A percentile compares a stretch with the other conserved stretches of the same genome.
Conservation (phyloP, 768 basidiomycete species). For the Filobasidium wieringae region DNA sequence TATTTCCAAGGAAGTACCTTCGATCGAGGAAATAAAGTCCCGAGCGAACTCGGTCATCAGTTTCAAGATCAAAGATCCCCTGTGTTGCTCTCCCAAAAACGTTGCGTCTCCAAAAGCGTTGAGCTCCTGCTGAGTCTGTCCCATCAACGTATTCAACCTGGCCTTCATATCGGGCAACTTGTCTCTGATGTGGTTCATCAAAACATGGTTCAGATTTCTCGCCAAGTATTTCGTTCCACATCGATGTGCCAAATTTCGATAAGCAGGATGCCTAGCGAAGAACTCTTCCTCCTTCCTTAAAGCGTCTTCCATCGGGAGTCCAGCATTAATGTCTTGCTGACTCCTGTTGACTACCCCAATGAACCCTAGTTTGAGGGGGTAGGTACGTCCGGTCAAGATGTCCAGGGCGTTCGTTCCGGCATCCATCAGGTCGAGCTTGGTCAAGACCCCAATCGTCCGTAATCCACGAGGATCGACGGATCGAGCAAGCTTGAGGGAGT, state of each 20-base stretch:
- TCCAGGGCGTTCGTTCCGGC: slow-evolving; percentile 96
- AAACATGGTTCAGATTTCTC: slow-evolving; percentile 83
- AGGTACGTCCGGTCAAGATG: slow-evolving; percentile 88
- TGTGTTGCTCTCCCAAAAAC: slow-evolving; percentile 80
- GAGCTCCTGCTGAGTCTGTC: slow-evolving; percentile 95
- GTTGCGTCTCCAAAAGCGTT: slow-evolving; percentile 91
- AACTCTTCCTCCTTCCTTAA: slow-evolving; percentile 76
- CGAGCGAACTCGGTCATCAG: slow-evolving; percentile 98
- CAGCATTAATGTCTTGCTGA: slow-evolving; percentile 88
- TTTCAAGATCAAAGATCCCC: slow-evolving; percentile 72
- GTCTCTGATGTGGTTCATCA: slow-evolving; percentile 95
- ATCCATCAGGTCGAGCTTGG: slow-evolving; percentile 98
- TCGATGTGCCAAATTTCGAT: slow-evolving; percentile 89
- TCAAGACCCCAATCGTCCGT: slow-evolving; percentile 88
- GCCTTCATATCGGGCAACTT: slow-evolving; percentile 99
- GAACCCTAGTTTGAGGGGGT: slow-evolving; percentile 95
- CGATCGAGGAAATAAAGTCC: slow-evolving; percentile 93
- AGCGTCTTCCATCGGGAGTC: slow-evolving; percentile 75
- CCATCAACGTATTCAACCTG: slow-evolving; percentile 91
- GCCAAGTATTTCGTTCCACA: slow-evolving; percentile 95
- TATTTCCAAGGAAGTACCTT: slow-evolving; percentile 89
- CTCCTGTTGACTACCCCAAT: slow-evolving; percentile 96
- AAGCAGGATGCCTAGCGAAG: slow-evolving; percentile 77
- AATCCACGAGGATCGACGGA: slow-evolving; percentile 91
- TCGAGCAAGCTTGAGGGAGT: slow-evolving; percentile 90